Base-by-base conservation (phyloP, 2,329 filamentous ascomycete genomes). In the Talaromyces islandicus region DNA sequence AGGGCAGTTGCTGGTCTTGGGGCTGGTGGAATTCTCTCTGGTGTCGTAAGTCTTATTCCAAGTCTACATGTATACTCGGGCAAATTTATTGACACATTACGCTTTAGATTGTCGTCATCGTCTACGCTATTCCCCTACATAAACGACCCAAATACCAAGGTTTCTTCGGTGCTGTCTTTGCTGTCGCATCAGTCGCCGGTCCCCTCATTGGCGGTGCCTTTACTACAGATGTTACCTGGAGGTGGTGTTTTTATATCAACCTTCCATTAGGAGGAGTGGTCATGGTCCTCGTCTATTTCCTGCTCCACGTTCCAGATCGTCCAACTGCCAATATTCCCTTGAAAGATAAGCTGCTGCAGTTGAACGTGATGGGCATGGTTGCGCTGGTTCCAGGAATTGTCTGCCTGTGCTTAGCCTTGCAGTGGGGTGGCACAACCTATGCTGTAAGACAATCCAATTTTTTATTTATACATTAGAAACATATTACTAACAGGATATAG, bases 1-100 rank as follows among this genome's bases (percentile, higher is more conserved):
- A 75, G 86, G 66, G 82, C 82, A 0, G 76, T 88, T 43, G 86
- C 88, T 68, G 86, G 86, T 66, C 76, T 84, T 50, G 86, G 84
- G 14, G 84, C 83, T 35, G 86, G 86, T 56, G 86, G 86, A 7
- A 48, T 56, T 10, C 12, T 46, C 7, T 48, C 55, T 30, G 41
- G 55, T 7, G 3, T 73, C 88, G 58, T 80, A 87, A 48, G 81
- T 83, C 19, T 70, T 88, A 48, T 82, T 84, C 59, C 59, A 30
- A 12, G 29, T 48, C 27, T 3, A 9, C 24, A 9, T 43, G 29
- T 7, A 11, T 46, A 46, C 9, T 46, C 3, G 3, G 14, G 35
- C 17, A 9, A 57, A 78, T 79, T 65, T 73, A 80, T 29, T 80
- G 85, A 53, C 81, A 21, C n/a, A 46, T 21, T n/a, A 19, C 27